A percentile compares a stretch with the other conserved stretches of the same genome.
phyloP scores from a whole-genome alignment of 225 moss, liverwort and hornwort genomes.

The Polytrichum formosum region DNA sequence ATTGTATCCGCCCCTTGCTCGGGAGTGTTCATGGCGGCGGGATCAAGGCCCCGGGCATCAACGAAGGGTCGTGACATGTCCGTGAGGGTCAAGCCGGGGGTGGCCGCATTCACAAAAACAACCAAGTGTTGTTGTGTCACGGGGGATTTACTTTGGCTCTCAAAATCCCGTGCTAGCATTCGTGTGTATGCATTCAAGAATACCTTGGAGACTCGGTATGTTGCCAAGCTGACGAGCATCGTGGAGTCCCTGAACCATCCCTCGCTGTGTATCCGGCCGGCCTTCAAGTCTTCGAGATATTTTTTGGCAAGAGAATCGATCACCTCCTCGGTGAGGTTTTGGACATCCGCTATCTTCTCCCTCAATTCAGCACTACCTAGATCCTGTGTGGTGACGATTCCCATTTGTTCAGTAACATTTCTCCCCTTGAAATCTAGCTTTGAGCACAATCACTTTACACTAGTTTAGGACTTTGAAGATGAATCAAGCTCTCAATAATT shows the following conservation, averaged over 20 bases:
- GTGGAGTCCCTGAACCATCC: slow-evolving; percentile 16
- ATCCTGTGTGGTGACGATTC: not conserved
- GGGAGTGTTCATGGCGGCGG: slow-evolving; percentile 11
- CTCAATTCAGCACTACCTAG: not conserved
- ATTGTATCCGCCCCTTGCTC: slow-evolving; percentile 13
- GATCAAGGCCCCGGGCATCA: slow-evolving; percentile 7
- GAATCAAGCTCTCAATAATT: too few species aligned
- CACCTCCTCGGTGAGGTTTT: slow-evolving; percentile 34
- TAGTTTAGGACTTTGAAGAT: too few species aligned
- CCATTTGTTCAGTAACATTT: not conserved
- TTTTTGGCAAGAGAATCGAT: slow-evolving; percentile 35
- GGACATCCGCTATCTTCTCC: not conserved
- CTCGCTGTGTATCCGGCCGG: slow-evolving; percentile 17
- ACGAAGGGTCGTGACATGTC: slow-evolving; percentile 11
- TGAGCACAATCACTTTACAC: too few species aligned
- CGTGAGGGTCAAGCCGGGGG: slow-evolving; percentile 37
- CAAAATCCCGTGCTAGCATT: slow-evolving; percentile 19
- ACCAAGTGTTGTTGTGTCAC: slow-evolving; percentile 1
- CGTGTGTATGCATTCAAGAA: slow-evolving; percentile 34
- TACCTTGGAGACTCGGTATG: slow-evolving; percentile 45
- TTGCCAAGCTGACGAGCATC: not conserved
- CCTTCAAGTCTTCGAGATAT: slow-evolving; percentile 34
- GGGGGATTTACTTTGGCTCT: too few species aligned
- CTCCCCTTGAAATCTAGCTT: too few species aligned
- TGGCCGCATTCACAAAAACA: slow-evolving; percentile 30